Base-by-base conservation (phyloP, 2,329 filamentous ascomycete genomes). In the Claviceps sp. region DNA sequence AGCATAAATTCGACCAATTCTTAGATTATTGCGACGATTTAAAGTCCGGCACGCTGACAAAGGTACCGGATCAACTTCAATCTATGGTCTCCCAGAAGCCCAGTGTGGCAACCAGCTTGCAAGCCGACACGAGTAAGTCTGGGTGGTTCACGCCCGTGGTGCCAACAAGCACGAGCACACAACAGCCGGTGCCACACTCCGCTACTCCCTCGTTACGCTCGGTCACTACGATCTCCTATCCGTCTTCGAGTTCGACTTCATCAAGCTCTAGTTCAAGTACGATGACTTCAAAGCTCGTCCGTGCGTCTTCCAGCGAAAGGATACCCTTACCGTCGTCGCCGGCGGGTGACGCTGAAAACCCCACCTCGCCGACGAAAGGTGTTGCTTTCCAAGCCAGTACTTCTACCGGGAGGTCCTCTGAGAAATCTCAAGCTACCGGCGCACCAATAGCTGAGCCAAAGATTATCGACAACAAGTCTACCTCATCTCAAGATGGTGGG, bases 1-100 rank as follows among this genome's bases (percentile, higher is more conserved):
- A 59, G 0, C 60, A 65, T 0, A 52, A 61, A 14, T 76, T 77
- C 40, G 23, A 49, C 0, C 73, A 78, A 56, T 79, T 65, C 51
- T 5, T 75, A 36, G 56, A 62, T 37, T 80, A 63, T 58, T 82
- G 79, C 57, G 23, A 61, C 0, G 62, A 62, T 6, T 54, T 46
- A 5, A 55, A 54, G n/a, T 50, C 62, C 1, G 26, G 20, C 26
- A 50, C 54, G 4, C 55, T 59, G 5, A 54, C 59, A 1, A 47
- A 55, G 1, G 55, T 53, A 1, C 42, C 48, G 2, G 26, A 56
- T 2, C 54, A 52, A 0, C 58, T 58, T 3, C 58, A 68, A 22
- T 60, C 60, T 20, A 53, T 55, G 2, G 58, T 62, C 7, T 58
- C 61, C 26, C 54, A 52, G 9, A 46, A 55, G 36, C 56, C 59